Evolutionary conservation across 257 asterid genomes (phyloP).

Genomic region (Ocimum tenuiflorum): DNA sequence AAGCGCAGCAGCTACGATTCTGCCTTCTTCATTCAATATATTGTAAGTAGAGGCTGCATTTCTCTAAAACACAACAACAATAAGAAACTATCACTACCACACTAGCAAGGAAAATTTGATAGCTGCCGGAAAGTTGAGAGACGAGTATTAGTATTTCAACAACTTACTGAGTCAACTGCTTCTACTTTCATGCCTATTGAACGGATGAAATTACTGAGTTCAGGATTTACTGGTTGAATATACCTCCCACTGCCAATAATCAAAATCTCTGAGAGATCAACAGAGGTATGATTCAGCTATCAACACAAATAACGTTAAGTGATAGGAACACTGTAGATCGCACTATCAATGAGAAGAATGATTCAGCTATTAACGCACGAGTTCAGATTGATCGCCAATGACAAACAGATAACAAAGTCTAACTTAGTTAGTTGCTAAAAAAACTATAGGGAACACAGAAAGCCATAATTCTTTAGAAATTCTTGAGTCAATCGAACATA

Average conservation of each 20-base stretch:
- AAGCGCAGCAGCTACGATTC: conserved; percentile 80
- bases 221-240: conserved; percentile 68
- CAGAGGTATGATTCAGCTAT: conserved; percentile 11
- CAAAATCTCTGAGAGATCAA: conserved; percentile 53
- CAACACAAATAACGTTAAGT: background rate
- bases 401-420: too few species aligned
- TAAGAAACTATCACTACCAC: background rate
- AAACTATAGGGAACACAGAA: background rate
- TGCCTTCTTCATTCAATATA: conserved; percentile 88
- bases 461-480: background rate
- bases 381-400: too few species aligned
- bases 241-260: conserved; percentile 79
- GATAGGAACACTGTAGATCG: background rate
- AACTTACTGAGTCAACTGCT: conserved; percentile 72
- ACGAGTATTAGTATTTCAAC: too few species aligned
- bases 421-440: background rate
- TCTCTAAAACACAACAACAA: conserved; percentile 47
- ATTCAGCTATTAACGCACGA: too few species aligned
- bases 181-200: conserved; percentile 90
- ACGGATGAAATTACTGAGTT: conserved; percentile 67
- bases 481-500: background rate
- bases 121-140: too few species aligned
- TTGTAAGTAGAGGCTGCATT: conserved; percentile 89
- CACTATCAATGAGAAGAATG: too few species aligned
- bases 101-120: too few species aligned